Base-by-base conservation (phyloP, 2,329 filamentous ascomycete species). In the Fusarium drepaniforme region DNA sequence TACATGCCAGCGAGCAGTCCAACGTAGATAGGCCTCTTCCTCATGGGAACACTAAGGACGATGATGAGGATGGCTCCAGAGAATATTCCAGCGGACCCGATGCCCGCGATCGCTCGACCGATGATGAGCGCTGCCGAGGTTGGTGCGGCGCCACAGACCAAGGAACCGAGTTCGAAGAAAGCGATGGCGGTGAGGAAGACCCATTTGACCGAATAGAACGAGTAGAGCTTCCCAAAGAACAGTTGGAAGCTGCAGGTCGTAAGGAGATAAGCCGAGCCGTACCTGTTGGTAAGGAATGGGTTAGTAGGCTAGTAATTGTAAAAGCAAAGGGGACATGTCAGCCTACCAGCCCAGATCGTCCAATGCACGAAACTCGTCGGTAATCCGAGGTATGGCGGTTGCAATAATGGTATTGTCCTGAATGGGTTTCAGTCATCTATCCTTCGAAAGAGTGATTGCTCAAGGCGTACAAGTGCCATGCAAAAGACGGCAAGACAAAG, bases 161-260 rank as follows among this genome's bases (percentile, higher is more conserved):
- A 75, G 25, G 83, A 86, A 25, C 89, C 88, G 2, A 89, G 63
- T 73, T 89, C 88, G 63, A 91, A 89, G 59, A 90, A 81, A 60
- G 84, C 68, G 28, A 91, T 82, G 8, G 82, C 80, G n/a, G 77
- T 44, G 6, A 90, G 81, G 74, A 87, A 90, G 5, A 83, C 83
- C 64, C 81, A 83, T 75, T 85, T 85, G 69, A 89, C 83, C n/a
- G 84, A 80, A 73, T 89, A 90, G 78, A 87, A 88, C 68, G 84
- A 85, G 79, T 85, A 86, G 2, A 81, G 81, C 56, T 88, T 88
- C 51, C 85, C 85, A 8, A 82, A 65, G 28, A 65, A 46, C 12
- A 65, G 21, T 15, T 65, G 51, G 28, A 65, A 65, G 8, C 51
- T 37, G 28, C 63, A 65, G 13, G 63, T 65, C 8, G 63, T 59